phyloP scores from a whole-genome alignment of 1,139 yeast genomes.

The Meyerozyma athensensis region DNA sequence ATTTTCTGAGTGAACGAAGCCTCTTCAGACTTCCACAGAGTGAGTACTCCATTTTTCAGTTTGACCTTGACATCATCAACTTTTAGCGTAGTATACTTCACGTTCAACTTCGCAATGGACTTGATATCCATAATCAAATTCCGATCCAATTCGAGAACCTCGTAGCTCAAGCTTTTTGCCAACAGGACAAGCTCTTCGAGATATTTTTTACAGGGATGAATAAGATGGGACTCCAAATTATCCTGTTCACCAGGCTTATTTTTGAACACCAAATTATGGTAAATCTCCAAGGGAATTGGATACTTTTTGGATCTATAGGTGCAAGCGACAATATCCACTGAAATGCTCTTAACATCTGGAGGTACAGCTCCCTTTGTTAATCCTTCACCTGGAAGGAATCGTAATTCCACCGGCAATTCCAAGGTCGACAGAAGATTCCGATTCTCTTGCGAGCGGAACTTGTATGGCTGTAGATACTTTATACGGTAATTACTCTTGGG shows the following conservation, averaged over 20 bases:
- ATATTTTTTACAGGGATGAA: slow-evolving; percentile 15
- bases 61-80: slow-evolving; percentile 10
- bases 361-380: slow-evolving; percentile 10
- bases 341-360: slow-evolving; percentile 17
- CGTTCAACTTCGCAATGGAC: slow-evolving; percentile 16
- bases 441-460: slow-evolving; percentile 5
- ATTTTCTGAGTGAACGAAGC: slow-evolving; percentile 6
- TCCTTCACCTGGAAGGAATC: slow-evolving; percentile 6
- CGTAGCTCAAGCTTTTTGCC: slow-evolving; percentile 12
- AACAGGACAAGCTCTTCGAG: slow-evolving; percentile 13
- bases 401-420: slow-evolving; percentile 14
- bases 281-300: slow-evolving; percentile 20
- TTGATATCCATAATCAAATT: slow-evolving; percentile 19
- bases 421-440: slow-evolving; percentile 5
- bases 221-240: slow-evolving; percentile 15
- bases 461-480: slow-evolving; percentile 12
- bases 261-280: slow-evolving; percentile 15
- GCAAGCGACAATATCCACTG: slow-evolving; percentile 17
- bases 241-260: slow-evolving; percentile 14
- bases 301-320: slow-evolving; percentile 20
- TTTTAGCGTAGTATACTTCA: slow-evolving; percentile 15
- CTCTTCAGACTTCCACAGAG: slow-evolving; percentile 7
- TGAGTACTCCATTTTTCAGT: slow-evolving; percentile 7
- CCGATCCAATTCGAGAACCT: slow-evolving; percentile 12
- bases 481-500: slow-evolving; percentile 14